These are phyloP conservation scores for Cicer chorassanicum DNA, from an alignment of 306 rosid genomes.

Conservation along the genomic window DNA sequence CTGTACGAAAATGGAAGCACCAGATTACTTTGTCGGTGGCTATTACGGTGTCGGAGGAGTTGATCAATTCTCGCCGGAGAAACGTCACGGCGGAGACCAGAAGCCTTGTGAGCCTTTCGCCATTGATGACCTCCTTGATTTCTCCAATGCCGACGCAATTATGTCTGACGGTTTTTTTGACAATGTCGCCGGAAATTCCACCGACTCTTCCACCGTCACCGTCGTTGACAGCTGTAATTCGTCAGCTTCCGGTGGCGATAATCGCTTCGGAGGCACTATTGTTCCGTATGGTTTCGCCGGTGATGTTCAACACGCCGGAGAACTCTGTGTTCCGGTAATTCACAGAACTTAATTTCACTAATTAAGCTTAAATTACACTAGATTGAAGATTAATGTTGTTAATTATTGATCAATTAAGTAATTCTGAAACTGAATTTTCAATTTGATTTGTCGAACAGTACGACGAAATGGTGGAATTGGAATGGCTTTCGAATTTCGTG, in stretches of 20 bases:
- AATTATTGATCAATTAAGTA: not conserved
- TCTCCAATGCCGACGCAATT: slow-evolving; percentile 79
- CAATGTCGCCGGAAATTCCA: slow-evolving; percentile 67
- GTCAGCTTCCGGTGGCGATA: slow-evolving; percentile 64
- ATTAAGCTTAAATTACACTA: slow-evolving; percentile 24
- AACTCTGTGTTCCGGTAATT: slow-evolving; percentile 85
- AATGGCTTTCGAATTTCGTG: slow-evolving; percentile 95
- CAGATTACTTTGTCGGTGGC: slow-evolving; percentile 67
- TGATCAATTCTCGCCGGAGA: slow-evolving; percentile 56
- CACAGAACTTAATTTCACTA: not conserved
- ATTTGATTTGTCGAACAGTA: slow-evolving; percentile 50
- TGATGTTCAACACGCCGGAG: slow-evolving; percentile 74
- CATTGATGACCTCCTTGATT: slow-evolving; percentile 83
- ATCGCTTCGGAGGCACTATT: slow-evolving; percentile 56
- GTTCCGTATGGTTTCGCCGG: slow-evolving; percentile 57
- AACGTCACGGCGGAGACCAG: slow-evolving; percentile 49
- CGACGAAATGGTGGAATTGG: slow-evolving; percentile 89
- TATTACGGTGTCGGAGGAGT: slow-evolving; percentile 56
- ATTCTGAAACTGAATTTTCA: slow-evolving; percentile 34
- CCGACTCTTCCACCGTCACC: slow-evolving; percentile 69
- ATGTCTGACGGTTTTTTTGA: slow-evolving; percentile 71
- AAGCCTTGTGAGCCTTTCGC: slow-evolving; percentile 70
- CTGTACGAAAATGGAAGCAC: slow-evolving; percentile 65
- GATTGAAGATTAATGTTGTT: not conserved
- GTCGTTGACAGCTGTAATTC: slow-evolving; percentile 82